phyloP scores from a whole-genome alignment of 768 basidiomycete genomes.

The Lactarius sanguifluus region DNA sequence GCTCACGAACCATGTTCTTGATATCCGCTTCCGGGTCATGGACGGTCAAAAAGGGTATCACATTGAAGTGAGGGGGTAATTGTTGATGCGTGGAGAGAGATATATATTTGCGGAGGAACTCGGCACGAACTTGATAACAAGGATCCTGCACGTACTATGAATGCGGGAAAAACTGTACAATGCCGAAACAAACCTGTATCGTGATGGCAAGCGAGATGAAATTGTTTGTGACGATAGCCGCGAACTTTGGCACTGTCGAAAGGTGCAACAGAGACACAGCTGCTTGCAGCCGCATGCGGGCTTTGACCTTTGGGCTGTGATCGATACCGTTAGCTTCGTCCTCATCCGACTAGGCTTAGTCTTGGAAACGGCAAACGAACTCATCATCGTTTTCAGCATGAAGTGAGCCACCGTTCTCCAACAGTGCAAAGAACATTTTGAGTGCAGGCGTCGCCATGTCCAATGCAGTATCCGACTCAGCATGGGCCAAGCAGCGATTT shows the following conservation, averaged over 20 bases:
- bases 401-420: conserved; percentile 68
- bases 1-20: conserved; percentile 53
- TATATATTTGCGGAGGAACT: conserved; percentile 74
- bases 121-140: conserved; percentile 80
- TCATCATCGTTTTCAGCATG: conserved; percentile 51
- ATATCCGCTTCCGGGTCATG: conserved; percentile 90
- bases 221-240: conserved; percentile 52
- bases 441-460: conserved; percentile 74
- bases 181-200: conserved; percentile 59
- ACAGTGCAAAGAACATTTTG: conserved; percentile 69
- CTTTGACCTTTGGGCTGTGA: conserved; percentile 57
- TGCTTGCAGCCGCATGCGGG: conserved; percentile 82
- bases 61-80: conserved; percentile 70
- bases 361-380: conserved; percentile 39
- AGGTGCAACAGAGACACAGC: conserved; percentile 80
- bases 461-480: conserved; percentile 52
- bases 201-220: conserved; percentile 72
- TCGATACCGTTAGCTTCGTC: conserved; percentile 26
- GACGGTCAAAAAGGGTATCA: conserved; percentile 84
- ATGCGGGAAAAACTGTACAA: background rate
- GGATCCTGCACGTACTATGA: conserved; percentile 58
- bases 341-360: background rate
- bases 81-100: conserved; percentile 61
- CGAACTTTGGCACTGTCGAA: conserved; percentile 56
- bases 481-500: conserved; percentile 75